These are phyloP conservation scores for Juglanconis sp. DNA, from an alignment of 2,329 filamentous ascomycete genomes.

Conservation along the genomic window DNA sequence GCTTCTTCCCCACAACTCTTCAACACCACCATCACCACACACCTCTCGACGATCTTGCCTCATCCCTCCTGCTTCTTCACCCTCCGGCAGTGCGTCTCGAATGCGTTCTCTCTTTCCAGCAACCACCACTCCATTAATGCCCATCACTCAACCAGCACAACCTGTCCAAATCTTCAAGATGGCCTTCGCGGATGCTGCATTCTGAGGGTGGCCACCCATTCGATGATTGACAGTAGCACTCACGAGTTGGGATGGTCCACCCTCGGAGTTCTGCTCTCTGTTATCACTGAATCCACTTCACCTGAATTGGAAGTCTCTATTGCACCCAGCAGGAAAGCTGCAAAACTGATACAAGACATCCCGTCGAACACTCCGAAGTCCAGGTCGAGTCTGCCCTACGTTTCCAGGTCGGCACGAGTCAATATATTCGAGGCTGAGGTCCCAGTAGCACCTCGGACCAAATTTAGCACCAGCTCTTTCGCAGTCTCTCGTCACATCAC, in stretches of 20 bases:
- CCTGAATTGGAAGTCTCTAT: neutral
- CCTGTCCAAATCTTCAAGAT: constrained; percentile 35
- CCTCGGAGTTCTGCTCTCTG: constrained; percentile 40
- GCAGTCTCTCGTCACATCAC: no score
- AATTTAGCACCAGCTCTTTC: no score
- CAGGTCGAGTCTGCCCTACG: no score
- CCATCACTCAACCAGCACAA: constrained; percentile 27
- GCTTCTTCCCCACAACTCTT: no score
- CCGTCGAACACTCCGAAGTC: no score
- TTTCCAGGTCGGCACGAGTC: no score
- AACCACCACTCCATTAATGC: neutral
- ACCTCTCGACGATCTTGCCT: no score
- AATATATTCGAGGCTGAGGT: no score
- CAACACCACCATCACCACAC: no score
- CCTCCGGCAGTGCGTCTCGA: neutral
- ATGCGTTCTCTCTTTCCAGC: neutral
- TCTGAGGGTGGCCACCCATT: constrained; percentile 51
- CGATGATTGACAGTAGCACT: constrained; percentile 33
- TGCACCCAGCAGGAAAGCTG: no score
- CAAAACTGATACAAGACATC: no score
- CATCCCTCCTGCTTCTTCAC: neutral
- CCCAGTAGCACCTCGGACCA: no score
- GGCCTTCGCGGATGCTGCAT: constrained; percentile 42
- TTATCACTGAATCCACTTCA: neutral
- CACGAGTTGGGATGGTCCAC: constrained; percentile 51